These are phyloP conservation scores for Boletus fagicola DNA, from an alignment of 768 basidiomycete species.

Conservation along the genomic window DNA sequence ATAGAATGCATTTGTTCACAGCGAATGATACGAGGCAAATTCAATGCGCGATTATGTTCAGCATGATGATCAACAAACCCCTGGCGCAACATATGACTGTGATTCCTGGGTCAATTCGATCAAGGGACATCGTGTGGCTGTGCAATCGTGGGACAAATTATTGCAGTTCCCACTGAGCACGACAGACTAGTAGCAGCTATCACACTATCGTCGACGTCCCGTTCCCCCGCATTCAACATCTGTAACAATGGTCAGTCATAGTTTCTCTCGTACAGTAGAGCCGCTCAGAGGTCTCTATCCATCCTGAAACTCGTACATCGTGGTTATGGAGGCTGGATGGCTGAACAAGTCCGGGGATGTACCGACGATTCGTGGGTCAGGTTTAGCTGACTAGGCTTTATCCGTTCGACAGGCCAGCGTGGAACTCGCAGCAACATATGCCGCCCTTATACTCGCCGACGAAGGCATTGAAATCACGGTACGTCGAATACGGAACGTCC, in stretches of 20 bases:
- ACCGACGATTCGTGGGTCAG: background rate
- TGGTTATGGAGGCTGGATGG: conserved; percentile 22
- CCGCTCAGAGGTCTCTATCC: background rate
- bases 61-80: no score
- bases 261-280: background rate
- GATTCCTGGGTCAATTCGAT: no score
- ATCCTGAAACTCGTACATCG: background rate
- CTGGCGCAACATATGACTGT: no score
- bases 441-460: conserved; percentile 97
- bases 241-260: conserved; percentile 28
- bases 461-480: conserved; percentile 97
- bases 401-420: conserved; percentile 41
- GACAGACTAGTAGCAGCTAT: background rate
- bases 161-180: background rate
- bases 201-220: conserved; percentile 21
- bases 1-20: no score
- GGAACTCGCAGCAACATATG: conserved; percentile 94
- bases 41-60: no score
- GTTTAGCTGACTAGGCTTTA: conserved; percentile 12
- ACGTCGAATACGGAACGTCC: conserved; percentile 34
- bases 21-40: background rate
- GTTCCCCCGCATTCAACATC: conserved; percentile 5
- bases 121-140: conserved; percentile 6
- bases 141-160: conserved; percentile 15
- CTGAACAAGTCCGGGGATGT: conserved; percentile 10